Conservation (phyloP, 306 rosid genomes). For the Ormosia emarginata region DNA sequence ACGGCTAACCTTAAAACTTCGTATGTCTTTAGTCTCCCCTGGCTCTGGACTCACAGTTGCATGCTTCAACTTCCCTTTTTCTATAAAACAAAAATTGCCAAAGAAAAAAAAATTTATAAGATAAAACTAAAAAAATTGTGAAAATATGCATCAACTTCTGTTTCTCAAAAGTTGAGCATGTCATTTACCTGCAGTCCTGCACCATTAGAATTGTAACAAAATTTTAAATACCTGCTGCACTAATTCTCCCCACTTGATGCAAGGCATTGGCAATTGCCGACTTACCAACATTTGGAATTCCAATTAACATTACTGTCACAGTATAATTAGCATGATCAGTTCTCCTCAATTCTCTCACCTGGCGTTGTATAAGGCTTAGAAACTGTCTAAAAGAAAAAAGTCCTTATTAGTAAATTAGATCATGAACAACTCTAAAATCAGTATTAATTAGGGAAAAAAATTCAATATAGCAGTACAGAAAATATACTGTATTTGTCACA, state of each 20-base stretch:
- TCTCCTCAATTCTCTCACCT: slow-evolving; percentile 54
- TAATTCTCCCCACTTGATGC: slow-evolving; percentile 86
- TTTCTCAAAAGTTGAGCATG: not conserved
- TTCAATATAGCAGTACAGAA: not conserved
- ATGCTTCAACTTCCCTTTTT: slow-evolving; percentile 84
- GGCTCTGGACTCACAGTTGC: slow-evolving; percentile 80
- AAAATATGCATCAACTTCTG: not conserved
- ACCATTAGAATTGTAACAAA: not conserved
- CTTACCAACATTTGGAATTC: slow-evolving; percentile 92
- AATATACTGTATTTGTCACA: not conserved
- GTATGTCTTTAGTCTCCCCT: slow-evolving; percentile 73
- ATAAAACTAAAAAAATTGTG: not conserved
- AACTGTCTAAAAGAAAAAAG: slow-evolving; percentile 44
- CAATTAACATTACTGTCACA: slow-evolving; percentile 67
- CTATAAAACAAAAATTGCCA: slow-evolving; percentile 36
- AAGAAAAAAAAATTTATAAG: not conserved
- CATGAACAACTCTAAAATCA: slow-evolving; percentile 2
- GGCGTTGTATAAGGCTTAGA: slow-evolving; percentile 67
- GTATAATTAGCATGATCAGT: slow-evolving; percentile 45
- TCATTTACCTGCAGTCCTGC: not conserved
- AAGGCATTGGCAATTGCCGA: slow-evolving; percentile 84
- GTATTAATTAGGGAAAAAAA: not conserved
- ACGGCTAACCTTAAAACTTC: slow-evolving; percentile 72
- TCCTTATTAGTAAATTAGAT: slow-evolving; percentile 4
- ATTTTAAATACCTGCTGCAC: slow-evolving; percentile 68